Base-by-base conservation (phyloP, 2,329 filamentous ascomycete genomes). In the Xylaria sp. region DNA sequence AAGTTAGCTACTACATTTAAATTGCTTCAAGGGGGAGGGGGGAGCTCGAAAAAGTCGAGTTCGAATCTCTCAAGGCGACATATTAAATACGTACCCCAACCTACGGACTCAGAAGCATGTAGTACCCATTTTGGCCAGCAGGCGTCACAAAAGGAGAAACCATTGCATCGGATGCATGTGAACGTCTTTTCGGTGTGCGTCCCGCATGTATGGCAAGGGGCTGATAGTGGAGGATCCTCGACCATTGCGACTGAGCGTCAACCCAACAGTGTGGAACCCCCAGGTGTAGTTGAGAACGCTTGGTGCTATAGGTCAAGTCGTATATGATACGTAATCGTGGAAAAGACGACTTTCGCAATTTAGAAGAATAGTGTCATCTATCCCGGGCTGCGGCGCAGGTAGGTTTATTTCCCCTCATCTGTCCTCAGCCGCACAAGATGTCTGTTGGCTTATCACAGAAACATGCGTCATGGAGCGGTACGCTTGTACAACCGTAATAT, bases 111-210 rank as follows among this genome's bases (percentile, higher is more conserved):
- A 21, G 65, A 58, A 2, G 57, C 54, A 45, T 68, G 66, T 26
- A 68, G 38, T 21, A 70, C 54, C 68, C 68, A 70, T 65, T 67
- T 64, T 13, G 64, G 59, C 68, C 68, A 70, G 47, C 66, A 69
- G 6, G 45, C 42, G 13, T 69, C 67, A 55, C 68, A 70, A 52
- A 70, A 70, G 20, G 63, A 59, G 20, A 70, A 63, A 50, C 68
- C 69, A 54, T 70, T 70, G 58, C 68, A 70, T 26, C 69, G 67
- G 38, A 69, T 66, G 57, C 68, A 70, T 19, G 66, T 66, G 52
- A 61, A 69, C 2, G 63, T 68, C 56, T 59, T 67, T 26, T 63
- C 60, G 40, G 59, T 39, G 29, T 58, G 65, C 20, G 66, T 66
- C 40, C 61, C 61, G 50, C 68, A 70, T 11, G 66, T 66, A 44